phyloP scores from a whole-genome alignment of 2,329 filamentous ascomycete species.

The Neopestalotiopsis sp. region DNA sequence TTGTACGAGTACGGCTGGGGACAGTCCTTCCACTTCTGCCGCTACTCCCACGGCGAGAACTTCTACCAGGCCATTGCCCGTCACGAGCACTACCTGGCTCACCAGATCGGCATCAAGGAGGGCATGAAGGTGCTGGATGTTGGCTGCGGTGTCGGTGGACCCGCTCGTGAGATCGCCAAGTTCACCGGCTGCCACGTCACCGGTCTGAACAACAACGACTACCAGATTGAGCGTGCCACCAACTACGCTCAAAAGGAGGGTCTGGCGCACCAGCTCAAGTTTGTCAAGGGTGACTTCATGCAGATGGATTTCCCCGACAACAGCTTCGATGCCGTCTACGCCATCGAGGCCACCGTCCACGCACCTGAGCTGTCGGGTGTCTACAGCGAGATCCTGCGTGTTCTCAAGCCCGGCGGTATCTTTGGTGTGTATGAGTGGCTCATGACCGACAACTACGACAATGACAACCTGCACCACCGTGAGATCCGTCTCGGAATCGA shows the following conservation, averaged over 20 bases:
- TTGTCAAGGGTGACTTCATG: slow-evolving; percentile 98
- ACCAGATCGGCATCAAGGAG: slow-evolving; percentile 84
- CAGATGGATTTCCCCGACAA: slow-evolving; percentile 96
- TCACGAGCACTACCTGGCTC: slow-evolving; percentile 96
- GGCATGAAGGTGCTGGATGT: slow-evolving; percentile 93
- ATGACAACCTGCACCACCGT: slow-evolving; percentile 83
- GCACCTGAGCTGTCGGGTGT: slow-evolving; percentile 89
- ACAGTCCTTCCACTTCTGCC: slow-evolving; percentile 96
- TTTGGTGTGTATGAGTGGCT: slow-evolving; percentile 99
- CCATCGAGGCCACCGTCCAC: slow-evolving; percentile 96
- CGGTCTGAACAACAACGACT: slow-evolving; percentile 98
- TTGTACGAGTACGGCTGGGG: slow-evolving; percentile 98
- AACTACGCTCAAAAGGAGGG: slow-evolving; percentile 83
- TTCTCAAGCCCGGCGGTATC: slow-evolving; percentile 92
- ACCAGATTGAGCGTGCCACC: slow-evolving; percentile 95
- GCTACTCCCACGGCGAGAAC: slow-evolving; percentile 83
- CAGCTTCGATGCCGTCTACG: slow-evolving; percentile 92
- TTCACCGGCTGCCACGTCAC: slow-evolving; percentile 90
- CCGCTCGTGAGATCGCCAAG: slow-evolving; percentile 93
- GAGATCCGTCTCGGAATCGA: slow-evolving; percentile 94
- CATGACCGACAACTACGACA: slow-evolving; percentile 96
- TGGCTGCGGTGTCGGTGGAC: slow-evolving; percentile 94
- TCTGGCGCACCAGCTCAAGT: slow-evolving; percentile 78
- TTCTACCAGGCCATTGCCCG: slow-evolving; percentile 93
- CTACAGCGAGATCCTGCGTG: slow-evolving; percentile 92